Conservation (phyloP, 495 filamentous ascomycete species). For the Penicillium egyptiacum region DNA sequence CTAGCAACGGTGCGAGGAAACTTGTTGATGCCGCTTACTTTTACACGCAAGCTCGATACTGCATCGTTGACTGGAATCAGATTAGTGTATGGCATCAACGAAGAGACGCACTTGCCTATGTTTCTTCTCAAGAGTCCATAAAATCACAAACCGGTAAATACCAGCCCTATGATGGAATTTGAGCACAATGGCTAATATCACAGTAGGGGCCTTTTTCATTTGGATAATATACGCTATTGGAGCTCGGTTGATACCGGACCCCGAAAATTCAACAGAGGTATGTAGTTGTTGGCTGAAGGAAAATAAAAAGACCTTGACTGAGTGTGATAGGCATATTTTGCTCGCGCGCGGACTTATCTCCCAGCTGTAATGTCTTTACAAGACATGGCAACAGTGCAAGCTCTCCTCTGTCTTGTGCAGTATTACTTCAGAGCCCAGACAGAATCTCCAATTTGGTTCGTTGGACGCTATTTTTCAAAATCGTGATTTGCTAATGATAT, state of each 20-base stretch:
- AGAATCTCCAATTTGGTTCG: conserved; percentile 2
- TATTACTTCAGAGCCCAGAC: conserved; percentile 17
- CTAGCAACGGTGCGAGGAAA: conserved; percentile 6
- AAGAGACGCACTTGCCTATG: conserved; percentile 1
- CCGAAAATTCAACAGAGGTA: conserved; percentile 12
- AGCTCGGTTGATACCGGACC: conserved; percentile 15
- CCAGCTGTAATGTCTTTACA: conserved; percentile 12
- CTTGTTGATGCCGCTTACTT: conserved; percentile 16
- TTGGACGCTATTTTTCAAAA: background rate
- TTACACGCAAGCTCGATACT: conserved; percentile 18
- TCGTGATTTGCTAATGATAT: conserved; percentile 1
- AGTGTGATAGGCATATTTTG: conserved; percentile 11
- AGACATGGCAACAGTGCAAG: conserved; percentile 14
- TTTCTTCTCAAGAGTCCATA: conserved; percentile 1
- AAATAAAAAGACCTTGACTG: background rate
- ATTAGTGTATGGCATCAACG: conserved; percentile 13
- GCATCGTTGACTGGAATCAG: conserved; percentile 16
- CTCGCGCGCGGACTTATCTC: conserved; percentile 13
- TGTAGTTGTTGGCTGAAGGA: background rate
- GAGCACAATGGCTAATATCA: background rate
- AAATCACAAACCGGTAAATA: conserved; percentile 10
- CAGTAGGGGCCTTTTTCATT: conserved; percentile 13
- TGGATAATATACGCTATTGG: conserved; percentile 20
- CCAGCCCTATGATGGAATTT: background rate
- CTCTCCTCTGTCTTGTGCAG: conserved; percentile 14